phyloP scores from a whole-genome alignment of 1,139 yeast genomes.

The Eremothecium coryli region DNA sequence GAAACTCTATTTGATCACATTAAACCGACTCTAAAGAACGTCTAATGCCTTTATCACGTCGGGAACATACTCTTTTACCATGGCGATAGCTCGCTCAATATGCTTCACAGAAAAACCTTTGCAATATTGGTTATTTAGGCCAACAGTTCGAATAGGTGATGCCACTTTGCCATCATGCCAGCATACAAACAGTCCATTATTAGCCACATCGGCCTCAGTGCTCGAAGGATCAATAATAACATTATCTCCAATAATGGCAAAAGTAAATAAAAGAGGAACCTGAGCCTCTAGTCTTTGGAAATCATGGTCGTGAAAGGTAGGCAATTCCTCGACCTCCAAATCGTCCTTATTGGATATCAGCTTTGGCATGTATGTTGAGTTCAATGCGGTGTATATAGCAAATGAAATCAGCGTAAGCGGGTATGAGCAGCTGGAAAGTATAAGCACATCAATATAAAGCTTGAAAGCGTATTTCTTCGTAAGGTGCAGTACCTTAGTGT shows the following conservation, averaged over 20 bases:
- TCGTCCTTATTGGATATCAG: slow-evolving; percentile 55
- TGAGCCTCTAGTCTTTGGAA: slow-evolving; percentile 52
- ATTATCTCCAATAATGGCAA: slow-evolving; percentile 62
- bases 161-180: slow-evolving; percentile 58
- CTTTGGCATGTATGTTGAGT: slow-evolving; percentile 68
- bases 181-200: slow-evolving; percentile 66
- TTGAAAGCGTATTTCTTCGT: slow-evolving; percentile 71
- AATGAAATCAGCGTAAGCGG: slow-evolving; percentile 74
- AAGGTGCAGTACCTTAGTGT: slow-evolving; percentile 43
- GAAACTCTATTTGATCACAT: too few relatives aligned
- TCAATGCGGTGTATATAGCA: slow-evolving; percentile 71
- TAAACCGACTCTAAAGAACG: neutral
- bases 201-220: slow-evolving; percentile 80
- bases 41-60: slow-evolving; percentile 23
- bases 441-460: slow-evolving; percentile 67
- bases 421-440: slow-evolving; percentile 57
- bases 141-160: slow-evolving; percentile 53
- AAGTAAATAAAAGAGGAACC: slow-evolving; percentile 69
- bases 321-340: slow-evolving; percentile 62
- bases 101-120: slow-evolving; percentile 24
- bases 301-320: slow-evolving; percentile 77
- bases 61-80: slow-evolving; percentile 24
- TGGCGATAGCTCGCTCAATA: slow-evolving; percentile 18
- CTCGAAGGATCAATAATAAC: slow-evolving; percentile 72
- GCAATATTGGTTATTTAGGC: slow-evolving; percentile 33